Evolutionary conservation across 2,329 filamentous ascomycete genomes (phyloP), one percentile per base, ranked within the genome.

Genomic region (Lachnellula suecica): DNA sequence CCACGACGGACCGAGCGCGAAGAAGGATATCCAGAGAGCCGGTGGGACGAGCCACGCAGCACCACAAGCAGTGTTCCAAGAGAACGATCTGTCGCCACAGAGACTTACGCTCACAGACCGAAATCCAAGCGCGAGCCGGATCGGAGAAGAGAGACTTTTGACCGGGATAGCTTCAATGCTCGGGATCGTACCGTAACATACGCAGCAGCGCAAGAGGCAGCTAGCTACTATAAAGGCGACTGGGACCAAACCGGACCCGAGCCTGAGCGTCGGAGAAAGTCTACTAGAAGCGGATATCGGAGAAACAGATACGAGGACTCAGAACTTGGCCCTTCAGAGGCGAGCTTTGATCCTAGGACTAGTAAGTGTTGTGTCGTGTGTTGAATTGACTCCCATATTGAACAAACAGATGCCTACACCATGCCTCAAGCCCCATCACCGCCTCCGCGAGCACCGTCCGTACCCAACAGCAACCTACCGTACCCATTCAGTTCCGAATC

Each of bases 171-270:
- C 10, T 20, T 27, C 15, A 8, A 43, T 42, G 1, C n/a, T 42
- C 24, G 25, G 24, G 9, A 13, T 31, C 29, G 37, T 24, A 25
- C 37, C 22, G 25, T 15, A n/a, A 19, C 5, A 47, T 55, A 29
- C 49, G 31, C 38, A 23, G 29, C 49, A 10, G 13, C 15, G 22
- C 56, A 54, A 24, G 54, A 62, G 4, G 58, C 56, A 2, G 51
- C 49, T 10, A 51, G 25, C 24, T 58, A 62, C 40, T 63, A 60
- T 43, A 38, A 49, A 17, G 50, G 61, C 9, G 56, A 61, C 48
- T 61, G 60, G 59, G 35, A 35, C 6, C 17, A 27, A 43, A 15
- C 43, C 7, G 43, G 40, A n/a, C 29, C 44, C 10, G 49, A 40
- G 20, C 13, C 40, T 13, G 40, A 42, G 40, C 40, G n/a, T 44